phyloP scores from a whole-genome alignment of 306 rosid species.

The Citrullus colocynthis region DNA sequence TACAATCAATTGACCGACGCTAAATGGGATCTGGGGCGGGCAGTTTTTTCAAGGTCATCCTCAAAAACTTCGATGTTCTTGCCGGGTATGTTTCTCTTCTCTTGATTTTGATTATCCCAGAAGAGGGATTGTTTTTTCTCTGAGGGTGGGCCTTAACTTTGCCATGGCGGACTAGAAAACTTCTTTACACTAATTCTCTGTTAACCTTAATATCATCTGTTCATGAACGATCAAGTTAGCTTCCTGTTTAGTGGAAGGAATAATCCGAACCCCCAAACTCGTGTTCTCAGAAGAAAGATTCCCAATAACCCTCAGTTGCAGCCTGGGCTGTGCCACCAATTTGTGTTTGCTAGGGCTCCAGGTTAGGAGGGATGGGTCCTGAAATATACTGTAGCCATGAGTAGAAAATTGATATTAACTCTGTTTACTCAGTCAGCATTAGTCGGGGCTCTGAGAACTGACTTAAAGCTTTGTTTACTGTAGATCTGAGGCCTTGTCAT shows the following conservation, averaged over 20 bases:
- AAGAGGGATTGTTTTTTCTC: neutral
- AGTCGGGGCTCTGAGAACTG: neutral
- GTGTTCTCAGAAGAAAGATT: neutral
- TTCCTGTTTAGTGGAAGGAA: neutral
- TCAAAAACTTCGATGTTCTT: slow-evolving; percentile 74
- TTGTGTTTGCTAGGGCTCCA: neutral
- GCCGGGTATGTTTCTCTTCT: slow-evolving; percentile 53
- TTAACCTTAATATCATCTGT: neutral
- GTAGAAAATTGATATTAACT: neutral
- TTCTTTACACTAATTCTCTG: neutral
- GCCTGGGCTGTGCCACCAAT: neutral
- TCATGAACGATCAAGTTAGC: neutral
- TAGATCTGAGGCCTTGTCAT: neutral
- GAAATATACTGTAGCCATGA: neutral
- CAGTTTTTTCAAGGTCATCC: slow-evolving; percentile 59
- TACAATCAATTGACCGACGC: slow-evolving; percentile 2
- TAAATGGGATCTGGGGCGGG: slow-evolving; percentile 83
- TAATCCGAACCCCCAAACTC: neutral
- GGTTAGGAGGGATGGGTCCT: neutral
- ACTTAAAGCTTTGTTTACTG: neutral
- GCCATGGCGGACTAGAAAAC: neutral
- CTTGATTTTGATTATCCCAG: neutral
- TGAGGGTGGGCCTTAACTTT: neutral
- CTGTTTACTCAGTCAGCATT: no score
- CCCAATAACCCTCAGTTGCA: neutral